Conservation (phyloP, 805 yeast genomes). For the Cyberlindnera mycetangii region DNA sequence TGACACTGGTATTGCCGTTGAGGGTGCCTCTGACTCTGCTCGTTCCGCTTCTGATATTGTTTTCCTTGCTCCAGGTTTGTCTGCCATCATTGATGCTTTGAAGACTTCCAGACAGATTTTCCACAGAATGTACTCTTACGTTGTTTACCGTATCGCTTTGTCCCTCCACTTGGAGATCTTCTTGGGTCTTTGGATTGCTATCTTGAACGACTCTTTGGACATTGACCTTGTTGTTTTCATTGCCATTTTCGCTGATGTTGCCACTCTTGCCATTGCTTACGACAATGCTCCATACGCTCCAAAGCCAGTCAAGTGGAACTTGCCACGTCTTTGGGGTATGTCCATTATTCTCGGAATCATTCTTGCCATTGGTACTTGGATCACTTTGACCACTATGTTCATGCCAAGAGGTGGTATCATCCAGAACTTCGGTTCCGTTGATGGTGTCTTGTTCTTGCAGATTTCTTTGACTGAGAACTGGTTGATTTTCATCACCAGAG, state of each 20-base stretch:
- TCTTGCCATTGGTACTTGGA: slow-evolving; percentile 92
- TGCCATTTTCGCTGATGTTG: slow-evolving; percentile 97
- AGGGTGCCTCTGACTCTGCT: slow-evolving; percentile 97
- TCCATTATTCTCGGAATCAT: slow-evolving; percentile 82
- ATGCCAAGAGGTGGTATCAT: slow-evolving; percentile 88
- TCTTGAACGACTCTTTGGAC: slow-evolving; percentile 79
- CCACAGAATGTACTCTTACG: slow-evolving; percentile 99
- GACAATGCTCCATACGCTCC: slow-evolving; percentile 96
- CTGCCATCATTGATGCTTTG: slow-evolving; percentile 91
- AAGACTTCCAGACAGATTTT: slow-evolving; percentile 95
- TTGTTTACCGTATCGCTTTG: slow-evolving; percentile 96
- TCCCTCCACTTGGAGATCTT: slow-evolving; percentile 92
- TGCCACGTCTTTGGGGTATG: slow-evolving; percentile 97
- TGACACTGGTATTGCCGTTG: slow-evolving; percentile 96
- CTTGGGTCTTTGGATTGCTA: slow-evolving; percentile 96
- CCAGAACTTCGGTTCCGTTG: slow-evolving; percentile 93
- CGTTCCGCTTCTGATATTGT: slow-evolving; percentile 96
- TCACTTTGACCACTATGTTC: slow-evolving; percentile 92
- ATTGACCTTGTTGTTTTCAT: slow-evolving; percentile 92
- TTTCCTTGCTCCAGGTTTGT: slow-evolving; percentile 92
- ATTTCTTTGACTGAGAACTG: slow-evolving; percentile 95
- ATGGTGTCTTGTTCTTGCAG: slow-evolving; percentile 91
- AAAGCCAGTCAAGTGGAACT: slow-evolving; percentile 93
- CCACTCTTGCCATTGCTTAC: slow-evolving; percentile 95
- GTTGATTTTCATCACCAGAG: slow-evolving; percentile 96